Conservation (phyloP, 371 early-diverging fungal genomes). For the Fennellomyces sp. region DNA sequence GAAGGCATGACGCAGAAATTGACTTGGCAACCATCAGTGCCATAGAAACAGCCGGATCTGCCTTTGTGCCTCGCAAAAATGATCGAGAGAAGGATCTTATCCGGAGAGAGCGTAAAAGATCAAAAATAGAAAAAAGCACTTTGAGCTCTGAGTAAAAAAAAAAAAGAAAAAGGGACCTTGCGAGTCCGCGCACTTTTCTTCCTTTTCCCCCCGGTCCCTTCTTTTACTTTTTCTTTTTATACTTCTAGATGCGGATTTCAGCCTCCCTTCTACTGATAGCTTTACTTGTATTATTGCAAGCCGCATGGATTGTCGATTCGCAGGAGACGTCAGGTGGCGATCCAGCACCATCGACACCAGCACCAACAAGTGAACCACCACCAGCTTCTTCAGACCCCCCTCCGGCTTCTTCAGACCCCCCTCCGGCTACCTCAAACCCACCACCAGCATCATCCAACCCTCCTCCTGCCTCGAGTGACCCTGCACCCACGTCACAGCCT, state of each 20-base stretch:
- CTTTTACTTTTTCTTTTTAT: neutral
- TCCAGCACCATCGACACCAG: neutral
- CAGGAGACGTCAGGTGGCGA: neutral
- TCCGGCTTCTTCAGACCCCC: neutral
- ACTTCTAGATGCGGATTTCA: conserved; percentile 12
- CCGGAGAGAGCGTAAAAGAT: conserved; percentile 38
- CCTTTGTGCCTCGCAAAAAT: conserved; percentile 59
- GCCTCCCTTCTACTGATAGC: conserved; percentile 7
- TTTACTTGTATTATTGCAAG: conserved; percentile 12
- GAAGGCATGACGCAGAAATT: conserved; percentile 20
- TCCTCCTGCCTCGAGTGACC: conserved; percentile 8
- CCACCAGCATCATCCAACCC: conserved; percentile 11
- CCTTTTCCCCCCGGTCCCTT: neutral
- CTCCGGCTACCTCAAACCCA: neutral
- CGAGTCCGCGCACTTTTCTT: neutral
- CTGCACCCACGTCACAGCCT: conserved; percentile 6
- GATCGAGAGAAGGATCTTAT: conserved; percentile 61
- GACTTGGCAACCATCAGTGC: conserved; percentile 11
- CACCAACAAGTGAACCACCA: conserved; percentile 9
- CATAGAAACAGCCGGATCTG: conserved; percentile 30
- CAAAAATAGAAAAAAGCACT: conserved; percentile 33
- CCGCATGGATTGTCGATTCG: conserved; percentile 9
- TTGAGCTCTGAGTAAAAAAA: neutral
- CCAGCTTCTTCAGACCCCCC: conserved; percentile 1
- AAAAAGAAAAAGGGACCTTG: conserved; percentile 3